These are phyloP conservation scores for Cylindrotheca closterium DNA, from an alignment of 108 stramenopile species.

Conservation along the genomic window DNA sequence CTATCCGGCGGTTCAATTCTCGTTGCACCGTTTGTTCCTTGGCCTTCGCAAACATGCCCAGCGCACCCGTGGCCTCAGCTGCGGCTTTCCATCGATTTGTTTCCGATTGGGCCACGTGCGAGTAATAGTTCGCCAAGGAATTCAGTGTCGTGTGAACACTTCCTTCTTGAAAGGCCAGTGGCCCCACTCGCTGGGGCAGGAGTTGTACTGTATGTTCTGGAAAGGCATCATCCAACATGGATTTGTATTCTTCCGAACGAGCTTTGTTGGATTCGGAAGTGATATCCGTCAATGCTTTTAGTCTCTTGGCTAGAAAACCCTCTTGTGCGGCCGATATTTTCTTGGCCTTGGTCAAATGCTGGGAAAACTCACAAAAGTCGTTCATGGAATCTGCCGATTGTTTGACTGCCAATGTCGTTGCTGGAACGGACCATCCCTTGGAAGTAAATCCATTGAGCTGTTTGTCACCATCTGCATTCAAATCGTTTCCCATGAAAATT, in stretches of 20 bases:
- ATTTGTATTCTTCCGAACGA: not conserved
- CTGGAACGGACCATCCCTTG: slow-evolving; percentile 45
- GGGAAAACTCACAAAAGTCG: slow-evolving; percentile 13
- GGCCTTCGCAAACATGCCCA: slow-evolving; percentile 35
- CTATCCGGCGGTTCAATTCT: slow-evolving; percentile 23
- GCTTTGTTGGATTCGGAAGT: not conserved
- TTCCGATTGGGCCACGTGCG: slow-evolving; percentile 33
- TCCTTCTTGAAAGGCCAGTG: slow-evolving; percentile 9
- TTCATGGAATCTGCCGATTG: slow-evolving; percentile 37
- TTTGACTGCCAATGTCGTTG: slow-evolving; percentile 33
- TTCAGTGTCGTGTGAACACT: slow-evolving; percentile 26
- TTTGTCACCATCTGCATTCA: slow-evolving; percentile 41
- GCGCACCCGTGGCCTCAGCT: slow-evolving; percentile 19
- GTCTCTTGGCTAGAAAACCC: slow-evolving; percentile 5
- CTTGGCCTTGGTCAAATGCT: slow-evolving; percentile 21
- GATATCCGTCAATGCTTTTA: slow-evolving; percentile 2
- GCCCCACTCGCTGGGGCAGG: slow-evolving; percentile 23
- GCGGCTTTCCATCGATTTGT: slow-evolving; percentile 44
- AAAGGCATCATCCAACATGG: not conserved
- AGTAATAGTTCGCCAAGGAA: slow-evolving; percentile 56
- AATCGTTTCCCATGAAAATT: slow-evolving; percentile 57
- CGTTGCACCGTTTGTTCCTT: slow-evolving; percentile 38
- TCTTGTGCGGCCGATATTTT: slow-evolving; percentile 12
- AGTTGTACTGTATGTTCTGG: not conserved
- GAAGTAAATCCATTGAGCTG: slow-evolving; percentile 61